Evolutionary conservation across 352 stramenopile genomes (phyloP).

Genomic region (Phytopythium montanum): DNA sequence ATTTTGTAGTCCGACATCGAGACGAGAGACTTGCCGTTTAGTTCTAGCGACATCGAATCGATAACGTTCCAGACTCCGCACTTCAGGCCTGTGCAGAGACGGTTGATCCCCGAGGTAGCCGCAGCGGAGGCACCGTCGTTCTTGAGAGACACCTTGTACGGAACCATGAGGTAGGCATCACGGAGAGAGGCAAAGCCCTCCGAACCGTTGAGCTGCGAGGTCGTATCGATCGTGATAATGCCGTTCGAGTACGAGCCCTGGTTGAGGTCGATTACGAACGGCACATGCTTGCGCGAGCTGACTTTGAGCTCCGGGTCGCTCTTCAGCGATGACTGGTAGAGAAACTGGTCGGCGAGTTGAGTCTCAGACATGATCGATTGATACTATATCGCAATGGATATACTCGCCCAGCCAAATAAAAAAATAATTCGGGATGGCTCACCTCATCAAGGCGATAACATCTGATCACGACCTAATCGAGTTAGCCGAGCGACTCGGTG

Average conservation of each 20-base stretch:
- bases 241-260: conserved; percentile 10
- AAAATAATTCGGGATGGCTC: conserved; percentile 6
- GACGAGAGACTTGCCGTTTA: conserved; percentile 21
- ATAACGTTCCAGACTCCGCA: conserved; percentile 27
- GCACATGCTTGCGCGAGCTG: neutral
- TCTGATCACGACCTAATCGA: neutral
- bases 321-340: neutral
- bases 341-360: conserved; percentile 1
- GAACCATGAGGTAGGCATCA: conserved; percentile 12
- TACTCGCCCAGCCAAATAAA: neutral
- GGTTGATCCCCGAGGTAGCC: conserved; percentile 11
- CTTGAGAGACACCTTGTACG: conserved; percentile 10
- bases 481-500: neutral
- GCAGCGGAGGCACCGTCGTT: conserved; percentile 10
- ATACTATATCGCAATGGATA: neutral
- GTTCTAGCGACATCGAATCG: conserved; percentile 18
- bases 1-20: conserved; percentile 18
- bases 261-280: conserved; percentile 8
- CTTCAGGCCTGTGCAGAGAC: conserved; percentile 18
- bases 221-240: conserved; percentile 12
- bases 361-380: neutral
- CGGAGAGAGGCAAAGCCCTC: conserved; percentile 9
- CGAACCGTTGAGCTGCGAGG: conserved; percentile 8
- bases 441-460: neutral
- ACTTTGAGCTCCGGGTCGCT: neutral